Evolutionary conservation across 2,329 filamentous ascomycete species (phyloP), one percentile per base, ranked within the genome.

Genomic region (Cordyceps javanica): DNA sequence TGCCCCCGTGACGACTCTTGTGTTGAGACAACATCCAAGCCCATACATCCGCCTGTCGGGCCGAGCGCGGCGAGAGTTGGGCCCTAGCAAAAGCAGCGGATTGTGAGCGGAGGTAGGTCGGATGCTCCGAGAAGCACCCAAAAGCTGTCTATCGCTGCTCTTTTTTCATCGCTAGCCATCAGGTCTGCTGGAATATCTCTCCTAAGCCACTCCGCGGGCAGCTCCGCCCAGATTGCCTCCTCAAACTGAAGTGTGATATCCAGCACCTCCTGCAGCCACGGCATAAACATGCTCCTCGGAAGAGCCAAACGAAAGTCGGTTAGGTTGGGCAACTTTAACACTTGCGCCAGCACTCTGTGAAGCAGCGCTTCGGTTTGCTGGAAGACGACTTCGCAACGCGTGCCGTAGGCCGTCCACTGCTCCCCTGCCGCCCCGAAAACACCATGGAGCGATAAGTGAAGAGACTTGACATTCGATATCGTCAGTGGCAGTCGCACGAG

Each of bases 211-310:
- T 34, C 19, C 19, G 26, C 14, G 3, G 51, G 51, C 5, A 54
- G 39, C 30, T 45, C 16, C 13, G 41, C 51, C 39, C 51, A 54
- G 3, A 28, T 30, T 6, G 51, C 36, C 30, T 54, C 51, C 6
- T 45, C 51, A 36, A 54, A 54, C 39, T 45, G 13, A 2, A 45
- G 28, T 14, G 28, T 45, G 7, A 54, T 21, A n/a, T 36, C 38
- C 41, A 54, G 10, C 4, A 34, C 28, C 16, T 54, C 51, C 14
- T 54, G 51, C 14, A 54, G 2, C 51, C 51, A 54, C 39, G 51
- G 41, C 51, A 54, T 42, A 19, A 34, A 54, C 16, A 54, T 21
- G 28, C 51, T 54, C 39, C 51, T 16, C 28, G 51, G 51, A 19
- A 54, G 30, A 13, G 39, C 51, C 39, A 54, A 9, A 7, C 51